Conservation (phyloP, 805 yeast genomes). For the Priceomyces melissophilus region DNA sequence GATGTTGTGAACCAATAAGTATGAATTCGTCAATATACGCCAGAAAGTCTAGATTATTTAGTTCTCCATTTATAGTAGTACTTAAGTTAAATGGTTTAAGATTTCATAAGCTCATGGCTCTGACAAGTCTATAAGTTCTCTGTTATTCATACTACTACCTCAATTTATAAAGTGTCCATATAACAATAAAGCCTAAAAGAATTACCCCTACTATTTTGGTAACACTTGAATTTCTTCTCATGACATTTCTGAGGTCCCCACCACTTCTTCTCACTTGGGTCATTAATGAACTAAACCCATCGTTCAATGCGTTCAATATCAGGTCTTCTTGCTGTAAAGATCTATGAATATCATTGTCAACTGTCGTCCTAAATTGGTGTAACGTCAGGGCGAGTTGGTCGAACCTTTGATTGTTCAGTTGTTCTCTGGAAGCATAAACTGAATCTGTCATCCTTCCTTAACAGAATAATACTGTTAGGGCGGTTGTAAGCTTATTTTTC, state of each 20-base stretch:
- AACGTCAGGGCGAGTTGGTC: conserved; percentile 42
- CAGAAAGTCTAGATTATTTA: neutral
- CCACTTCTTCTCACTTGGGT: conserved; percentile 36
- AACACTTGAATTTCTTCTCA: conserved; percentile 40
- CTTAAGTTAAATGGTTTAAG: neutral
- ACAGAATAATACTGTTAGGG: neutral
- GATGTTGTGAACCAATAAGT: conserved; percentile 50
- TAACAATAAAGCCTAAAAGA: conserved; percentile 28
- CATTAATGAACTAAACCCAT: conserved; percentile 37
- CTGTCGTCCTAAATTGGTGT: conserved; percentile 40
- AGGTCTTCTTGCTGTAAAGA: conserved; percentile 38
- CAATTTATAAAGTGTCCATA: conserved; percentile 39
- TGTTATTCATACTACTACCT: conserved; percentile 10
- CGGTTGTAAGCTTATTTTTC: neutral
- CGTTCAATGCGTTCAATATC: conserved; percentile 36
- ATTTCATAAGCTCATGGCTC: neutral
- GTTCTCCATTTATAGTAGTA: neutral
- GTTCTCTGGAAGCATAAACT: conserved; percentile 39
- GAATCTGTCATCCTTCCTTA: conserved; percentile 21
- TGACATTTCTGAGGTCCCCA: conserved; percentile 36
- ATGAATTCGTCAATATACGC: conserved; percentile 1
- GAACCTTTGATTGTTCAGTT: conserved; percentile 40
- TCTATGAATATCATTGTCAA: conserved; percentile 40
- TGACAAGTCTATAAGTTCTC: neutral
- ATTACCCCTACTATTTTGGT: conserved; percentile 35